These are phyloP conservation scores for Metarhizium robertsii DNA, from an alignment of 2,329 filamentous ascomycete genomes.

Conservation along the genomic window DNA sequence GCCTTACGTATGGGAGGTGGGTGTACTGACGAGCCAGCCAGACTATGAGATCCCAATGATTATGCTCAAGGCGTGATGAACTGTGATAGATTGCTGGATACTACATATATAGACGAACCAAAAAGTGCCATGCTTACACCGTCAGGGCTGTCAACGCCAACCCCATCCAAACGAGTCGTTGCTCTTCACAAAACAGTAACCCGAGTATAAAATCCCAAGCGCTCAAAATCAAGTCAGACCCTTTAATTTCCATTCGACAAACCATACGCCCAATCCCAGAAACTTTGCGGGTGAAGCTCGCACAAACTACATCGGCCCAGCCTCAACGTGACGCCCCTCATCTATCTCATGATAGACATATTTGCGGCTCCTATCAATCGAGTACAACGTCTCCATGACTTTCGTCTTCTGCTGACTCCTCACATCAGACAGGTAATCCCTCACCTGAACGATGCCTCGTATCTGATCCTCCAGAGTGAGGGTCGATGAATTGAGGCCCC, in stretches of 20 bases:
- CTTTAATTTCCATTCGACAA: too few relatives aligned
- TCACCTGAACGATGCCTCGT: constrained; percentile 68
- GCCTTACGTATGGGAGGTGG: neutral
- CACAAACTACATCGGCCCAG: neutral
- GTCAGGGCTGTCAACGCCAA: neutral
- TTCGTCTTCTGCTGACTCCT: constrained; percentile 74
- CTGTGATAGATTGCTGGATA: neutral
- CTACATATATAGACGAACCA: neutral
- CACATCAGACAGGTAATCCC: constrained; percentile 65
- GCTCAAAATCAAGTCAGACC: neutral
- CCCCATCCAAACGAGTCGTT: neutral
- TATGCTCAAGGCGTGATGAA: neutral
- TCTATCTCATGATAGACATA: constrained; percentile 18
- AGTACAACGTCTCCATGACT: constrained; percentile 61
- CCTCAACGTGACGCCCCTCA: constrained; percentile 13
- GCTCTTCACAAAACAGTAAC: neutral
- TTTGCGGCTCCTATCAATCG: constrained; percentile 8
- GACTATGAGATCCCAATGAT: neutral
- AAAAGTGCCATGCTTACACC: neutral
- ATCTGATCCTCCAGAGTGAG: constrained; percentile 81
- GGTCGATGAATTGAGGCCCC: constrained; percentile 57
- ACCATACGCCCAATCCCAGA: neutral
- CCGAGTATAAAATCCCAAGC: neutral
- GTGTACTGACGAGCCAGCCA: neutral
- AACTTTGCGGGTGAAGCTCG: neutral